These are phyloP conservation scores for Phytophthora sansomeana DNA, from an alignment of 352 stramenopile species.

Conservation along the genomic window DNA sequence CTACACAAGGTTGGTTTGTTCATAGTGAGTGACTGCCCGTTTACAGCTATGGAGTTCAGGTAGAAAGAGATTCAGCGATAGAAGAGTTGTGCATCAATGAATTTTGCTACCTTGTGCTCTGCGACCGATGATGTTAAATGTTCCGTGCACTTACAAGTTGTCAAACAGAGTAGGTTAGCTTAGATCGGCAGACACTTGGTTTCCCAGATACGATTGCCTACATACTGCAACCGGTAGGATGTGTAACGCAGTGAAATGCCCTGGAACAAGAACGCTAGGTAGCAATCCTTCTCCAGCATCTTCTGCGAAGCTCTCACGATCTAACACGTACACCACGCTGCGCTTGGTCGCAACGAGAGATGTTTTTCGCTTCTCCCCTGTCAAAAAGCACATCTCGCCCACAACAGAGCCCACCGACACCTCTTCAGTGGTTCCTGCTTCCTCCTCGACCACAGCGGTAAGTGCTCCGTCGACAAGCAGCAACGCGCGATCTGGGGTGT, in stretches of 20 bases:
- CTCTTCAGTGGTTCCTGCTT: conserved; percentile 79
- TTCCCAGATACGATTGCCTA: conserved; percentile 87
- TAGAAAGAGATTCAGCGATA: conserved; percentile 25
- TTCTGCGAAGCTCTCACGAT: conserved; percentile 58
- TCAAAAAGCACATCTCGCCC: conserved; percentile 81
- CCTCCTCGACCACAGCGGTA: conserved; percentile 79
- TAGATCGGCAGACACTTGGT: conserved; percentile 85
- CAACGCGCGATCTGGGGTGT: conserved; percentile 58
- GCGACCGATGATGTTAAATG: too few relatives aligned
- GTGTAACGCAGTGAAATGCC: conserved; percentile 79
- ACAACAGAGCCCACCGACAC: conserved; percentile 77
- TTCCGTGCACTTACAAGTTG: too few relatives aligned
- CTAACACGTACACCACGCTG: conserved; percentile 79
- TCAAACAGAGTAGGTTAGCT: not conserved
- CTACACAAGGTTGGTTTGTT: conserved; percentile 29
- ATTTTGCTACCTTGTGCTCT: conserved; percentile 21
- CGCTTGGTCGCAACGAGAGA: conserved; percentile 63
- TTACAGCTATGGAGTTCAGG: conserved; percentile 20
- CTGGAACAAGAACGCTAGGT: conserved; percentile 80
- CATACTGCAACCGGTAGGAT: conserved; percentile 80
- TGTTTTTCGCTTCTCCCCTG: conserved; percentile 84
- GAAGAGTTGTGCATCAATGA: conserved; percentile 34
- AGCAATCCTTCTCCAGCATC: conserved; percentile 72
- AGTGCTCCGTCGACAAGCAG: conserved; percentile 71
- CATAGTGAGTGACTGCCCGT: conserved; percentile 32